Evolutionary conservation across 1,139 yeast genomes (phyloP).

Genomic region (Saccharomyces hybrid): DNA sequence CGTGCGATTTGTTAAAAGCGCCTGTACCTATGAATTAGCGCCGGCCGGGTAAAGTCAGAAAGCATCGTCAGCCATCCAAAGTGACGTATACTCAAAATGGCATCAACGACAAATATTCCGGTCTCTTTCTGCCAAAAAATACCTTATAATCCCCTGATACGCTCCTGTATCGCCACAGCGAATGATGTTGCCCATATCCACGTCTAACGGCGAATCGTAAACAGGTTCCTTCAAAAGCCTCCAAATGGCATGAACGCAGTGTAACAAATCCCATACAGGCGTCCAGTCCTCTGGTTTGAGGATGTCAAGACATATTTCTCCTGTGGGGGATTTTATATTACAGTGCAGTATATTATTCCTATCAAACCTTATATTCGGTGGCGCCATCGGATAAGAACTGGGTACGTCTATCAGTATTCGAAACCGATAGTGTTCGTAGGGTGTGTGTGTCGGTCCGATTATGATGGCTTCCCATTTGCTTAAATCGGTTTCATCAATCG

Average conservation of each 20-base stretch:
- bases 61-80: neutral
- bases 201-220: slow-evolving; percentile 77
- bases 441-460: slow-evolving; percentile 49
- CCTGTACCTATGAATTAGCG: neutral
- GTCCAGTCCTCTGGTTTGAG: slow-evolving; percentile 61
- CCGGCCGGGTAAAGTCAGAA: neutral
- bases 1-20: neutral
- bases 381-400: slow-evolving; percentile 54
- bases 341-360: slow-evolving; percentile 60
- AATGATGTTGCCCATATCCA: slow-evolving; percentile 73
- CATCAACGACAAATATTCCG: neutral
- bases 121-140: slow-evolving; percentile 37
- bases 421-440: slow-evolving; percentile 56
- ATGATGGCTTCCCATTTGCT: slow-evolving; percentile 55
- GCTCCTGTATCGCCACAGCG: slow-evolving; percentile 50
- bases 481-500: slow-evolving; percentile 38
- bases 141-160: slow-evolving; percentile 56
- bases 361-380: slow-evolving; percentile 55
- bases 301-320: slow-evolving; percentile 82
- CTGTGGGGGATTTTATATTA: slow-evolving; percentile 59
- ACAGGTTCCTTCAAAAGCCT: slow-evolving; percentile 70
- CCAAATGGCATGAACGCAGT: slow-evolving; percentile 65
- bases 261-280: slow-evolving; percentile 78
- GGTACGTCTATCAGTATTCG: slow-evolving; percentile 46
- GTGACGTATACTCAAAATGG: neutral